Conservation (phyloP, 306 rosid genomes). For the Benincasa hispida region DNA sequence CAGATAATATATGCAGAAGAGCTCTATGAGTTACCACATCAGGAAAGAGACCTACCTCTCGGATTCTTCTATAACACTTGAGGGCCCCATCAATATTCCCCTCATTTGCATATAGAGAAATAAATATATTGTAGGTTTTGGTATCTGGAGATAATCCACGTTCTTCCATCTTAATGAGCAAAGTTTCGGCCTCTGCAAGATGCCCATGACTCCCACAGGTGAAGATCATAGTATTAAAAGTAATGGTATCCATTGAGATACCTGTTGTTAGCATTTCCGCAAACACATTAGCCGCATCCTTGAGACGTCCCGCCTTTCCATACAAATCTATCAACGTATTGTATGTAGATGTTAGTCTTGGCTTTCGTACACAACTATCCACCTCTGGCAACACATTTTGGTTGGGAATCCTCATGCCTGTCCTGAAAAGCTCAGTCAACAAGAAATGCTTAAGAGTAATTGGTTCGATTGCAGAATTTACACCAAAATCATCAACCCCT, state of each 20-base stretch:
- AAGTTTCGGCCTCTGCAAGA: slow-evolving; percentile 63
- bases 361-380: slow-evolving; percentile 28
- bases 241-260: slow-evolving; percentile 55
- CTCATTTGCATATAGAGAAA: slow-evolving; percentile 60
- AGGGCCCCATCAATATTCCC: slow-evolving; percentile 59
- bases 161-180: slow-evolving; percentile 81
- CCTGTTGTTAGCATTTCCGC: slow-evolving; percentile 76
- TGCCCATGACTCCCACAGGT: slow-evolving; percentile 77
- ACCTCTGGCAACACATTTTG: slow-evolving; percentile 10
- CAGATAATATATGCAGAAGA: slow-evolving; percentile 48
- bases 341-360: slow-evolving; percentile 53
- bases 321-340: slow-evolving; percentile 76
- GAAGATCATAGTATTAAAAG: slow-evolving; percentile 79
- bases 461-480: slow-evolving; percentile 17
- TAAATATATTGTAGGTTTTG: slow-evolving; percentile 60
- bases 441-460: slow-evolving; percentile 66
- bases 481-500: slow-evolving; percentile 20
- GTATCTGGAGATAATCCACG: slow-evolving; percentile 63
- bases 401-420: slow-evolving; percentile 40
- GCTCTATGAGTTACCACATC: slow-evolving; percentile 64
- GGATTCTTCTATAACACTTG: slow-evolving; percentile 43
- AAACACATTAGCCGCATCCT: slow-evolving; percentile 73
- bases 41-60: slow-evolving; percentile 63
- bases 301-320: slow-evolving; percentile 73
- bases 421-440: slow-evolving; percentile 84